These are phyloP conservation scores for Starmera amethionina DNA, from an alignment of 805 yeast species.

Conservation along the genomic window DNA sequence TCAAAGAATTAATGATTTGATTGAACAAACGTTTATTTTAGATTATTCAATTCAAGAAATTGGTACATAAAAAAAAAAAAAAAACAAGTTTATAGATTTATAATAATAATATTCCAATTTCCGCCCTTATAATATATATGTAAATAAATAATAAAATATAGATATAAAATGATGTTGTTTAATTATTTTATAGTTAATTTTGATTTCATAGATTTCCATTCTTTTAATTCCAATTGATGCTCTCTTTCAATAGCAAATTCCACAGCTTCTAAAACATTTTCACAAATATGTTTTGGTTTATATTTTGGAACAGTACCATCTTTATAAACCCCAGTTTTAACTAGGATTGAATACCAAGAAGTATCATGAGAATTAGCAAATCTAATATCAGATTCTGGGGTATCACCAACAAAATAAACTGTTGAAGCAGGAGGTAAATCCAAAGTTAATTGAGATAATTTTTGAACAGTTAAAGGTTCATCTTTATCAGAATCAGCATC, in stretches of 20 bases:
- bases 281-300: slow-evolving; percentile 65
- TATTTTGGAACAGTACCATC: slow-evolving; percentile 73
- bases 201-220: slow-evolving; percentile 41
- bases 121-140: no score
- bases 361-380: slow-evolving; percentile 82
- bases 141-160: no score
- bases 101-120: no score
- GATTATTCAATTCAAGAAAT: slow-evolving; percentile 80
- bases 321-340: slow-evolving; percentile 80
- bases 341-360: slow-evolving; percentile 78
- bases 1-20: slow-evolving; percentile 60
- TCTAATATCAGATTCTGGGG: slow-evolving; percentile 82
- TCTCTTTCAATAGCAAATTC: slow-evolving; percentile 77
- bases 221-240: slow-evolving; percentile 58
- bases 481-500: slow-evolving; percentile 24
- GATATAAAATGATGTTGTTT: no score
- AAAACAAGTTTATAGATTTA: no score
- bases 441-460: slow-evolving; percentile 31
- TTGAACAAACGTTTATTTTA: slow-evolving; percentile 77
- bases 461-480: slow-evolving; percentile 37
- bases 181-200: no score
- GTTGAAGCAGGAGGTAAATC: slow-evolving; percentile 78
- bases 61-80: slow-evolving; percentile 19
- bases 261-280: slow-evolving; percentile 73
- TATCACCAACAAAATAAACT: slow-evolving; percentile 83